Conservation (phyloP, 352 stramenopile species). For the Phytopythium montanum region DNA sequence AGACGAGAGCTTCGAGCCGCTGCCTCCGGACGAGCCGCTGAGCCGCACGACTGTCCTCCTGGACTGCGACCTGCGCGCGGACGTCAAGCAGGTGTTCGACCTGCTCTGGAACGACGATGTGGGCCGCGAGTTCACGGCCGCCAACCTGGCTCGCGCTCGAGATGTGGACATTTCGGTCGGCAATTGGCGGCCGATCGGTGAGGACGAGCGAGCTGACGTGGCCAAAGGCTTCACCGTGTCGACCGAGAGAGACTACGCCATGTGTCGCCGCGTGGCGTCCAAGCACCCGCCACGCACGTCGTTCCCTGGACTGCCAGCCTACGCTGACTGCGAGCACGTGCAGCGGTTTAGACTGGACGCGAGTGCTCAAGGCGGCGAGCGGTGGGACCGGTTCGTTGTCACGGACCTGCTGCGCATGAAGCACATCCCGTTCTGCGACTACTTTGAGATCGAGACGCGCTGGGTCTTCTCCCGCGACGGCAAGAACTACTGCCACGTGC, state of each 20-base stretch:
- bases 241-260: slow-evolving; percentile 43
- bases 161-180: slow-evolving; percentile 70
- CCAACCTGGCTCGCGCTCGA: slow-evolving; percentile 50
- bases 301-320: slow-evolving; percentile 52
- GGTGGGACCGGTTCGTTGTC: slow-evolving; percentile 59
- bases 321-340: slow-evolving; percentile 39
- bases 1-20: slow-evolving; percentile 56
- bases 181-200: slow-evolving; percentile 45
- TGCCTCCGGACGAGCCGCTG: slow-evolving; percentile 46
- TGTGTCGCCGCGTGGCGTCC: slow-evolving; percentile 39
- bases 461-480: slow-evolving; percentile 76
- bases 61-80: slow-evolving; percentile 63
- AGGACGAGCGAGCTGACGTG: slow-evolving; percentile 20
- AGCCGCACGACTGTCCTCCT: slow-evolving; percentile 62
- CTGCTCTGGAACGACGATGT: slow-evolving; percentile 58
- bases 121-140: slow-evolving; percentile 41
- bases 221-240: slow-evolving; percentile 41
- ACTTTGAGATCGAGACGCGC: slow-evolving; percentile 81
- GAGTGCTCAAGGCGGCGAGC: slow-evolving; percentile 31
- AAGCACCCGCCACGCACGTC: slow-evolving; percentile 61
- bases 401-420: slow-evolving; percentile 64
- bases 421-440: slow-evolving; percentile 78
- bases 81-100: slow-evolving; percentile 65
- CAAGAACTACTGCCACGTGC: slow-evolving; percentile 69
- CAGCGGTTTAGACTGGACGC: slow-evolving; percentile 52